Base-by-base conservation (phyloP, 1,284 basidiomycete genomes). In the Ustilago xerochloae region DNA sequence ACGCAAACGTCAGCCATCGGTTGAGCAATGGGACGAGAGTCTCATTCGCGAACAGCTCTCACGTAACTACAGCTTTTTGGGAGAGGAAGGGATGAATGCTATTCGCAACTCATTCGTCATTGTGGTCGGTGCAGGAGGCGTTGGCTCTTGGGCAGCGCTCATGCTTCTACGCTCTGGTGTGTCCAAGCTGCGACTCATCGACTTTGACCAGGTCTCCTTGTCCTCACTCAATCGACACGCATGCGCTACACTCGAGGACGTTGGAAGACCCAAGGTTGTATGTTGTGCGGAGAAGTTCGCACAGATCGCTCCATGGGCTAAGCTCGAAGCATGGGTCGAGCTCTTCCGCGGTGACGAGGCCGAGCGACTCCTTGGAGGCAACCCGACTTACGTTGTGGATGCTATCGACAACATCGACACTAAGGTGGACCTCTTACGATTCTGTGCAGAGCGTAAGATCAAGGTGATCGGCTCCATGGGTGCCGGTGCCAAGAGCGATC, bases 341-440 rank as follows among this genome's bases (percentile, higher is more conserved):
- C 80, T 58, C 15, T 61, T 33, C 56, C 39, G 58, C 18, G 80
- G 50, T 3, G 60, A 70, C 20, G 75, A 83, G 20, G 77, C 56
- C 30, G 67, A 61, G 18, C 50, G 74, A n/a, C 62, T 72, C 22
- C 53, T 76, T 10, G 79, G 63, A 47, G 73, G 68, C 66, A 61
- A 57, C 18, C 81, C 81, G 1, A 78, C 80, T 36, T 82, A 81
- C 47, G 79, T 83, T 20, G 67, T 84, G 8, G 82, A 84, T 55
- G 79, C 79, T n/a, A 98, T 99, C 75, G 94, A 99, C 86, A 97
- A 99, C 84, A 94, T 98, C 70, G 89, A 92, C 46, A 96, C 96
- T 1, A 98, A 98, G 85, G 79, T 84, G 6, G 82, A 81, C 15
- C 68, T 84, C n/a, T 53, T 84, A 36, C 65, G 62, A 36, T 84